Evolutionary conservation across 2,329 filamentous ascomycete genomes (phyloP).

Genomic region (Fusarium veterinarium): DNA sequence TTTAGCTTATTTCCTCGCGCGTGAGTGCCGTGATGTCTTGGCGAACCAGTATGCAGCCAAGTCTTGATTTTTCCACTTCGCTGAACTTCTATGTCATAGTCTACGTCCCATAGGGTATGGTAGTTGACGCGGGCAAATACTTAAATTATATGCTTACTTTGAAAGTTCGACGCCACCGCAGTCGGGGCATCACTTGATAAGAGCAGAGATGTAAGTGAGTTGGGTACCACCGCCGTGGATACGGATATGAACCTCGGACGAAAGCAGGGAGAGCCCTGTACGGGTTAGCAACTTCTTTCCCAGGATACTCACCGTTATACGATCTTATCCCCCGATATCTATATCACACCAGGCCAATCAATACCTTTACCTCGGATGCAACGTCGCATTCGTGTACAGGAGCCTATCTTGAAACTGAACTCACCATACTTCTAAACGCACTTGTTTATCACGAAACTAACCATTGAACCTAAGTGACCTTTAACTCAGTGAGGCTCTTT

Average conservation of each 20-base stretch:
- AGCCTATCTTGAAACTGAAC: neutral
- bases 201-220: rapidly evolving
- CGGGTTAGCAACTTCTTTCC: rapidly evolving
- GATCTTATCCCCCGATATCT: neutral
- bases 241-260: neutral
- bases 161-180: neutral
- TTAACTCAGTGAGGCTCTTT: neutral
- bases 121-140: rapidly evolving
- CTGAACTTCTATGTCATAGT: no score
- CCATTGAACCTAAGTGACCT: rapidly evolving
- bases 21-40: neutral
- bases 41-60: neutral
- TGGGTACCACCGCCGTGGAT: neutral
- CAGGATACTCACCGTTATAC: neutral
- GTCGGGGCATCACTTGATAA: rapidly evolving
- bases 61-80: no score
- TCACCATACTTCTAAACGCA: neutral
- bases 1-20: neutral
- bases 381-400: neutral
- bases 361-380: no score
- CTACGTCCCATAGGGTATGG: neutral
- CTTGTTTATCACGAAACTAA: neutral
- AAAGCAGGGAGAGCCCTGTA: neutral
- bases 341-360: rapidly evolving
- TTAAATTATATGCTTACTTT: no score